Evolutionary conservation across 805 yeast species (phyloP).

Genomic region (Ascoidea asiatica): DNA sequence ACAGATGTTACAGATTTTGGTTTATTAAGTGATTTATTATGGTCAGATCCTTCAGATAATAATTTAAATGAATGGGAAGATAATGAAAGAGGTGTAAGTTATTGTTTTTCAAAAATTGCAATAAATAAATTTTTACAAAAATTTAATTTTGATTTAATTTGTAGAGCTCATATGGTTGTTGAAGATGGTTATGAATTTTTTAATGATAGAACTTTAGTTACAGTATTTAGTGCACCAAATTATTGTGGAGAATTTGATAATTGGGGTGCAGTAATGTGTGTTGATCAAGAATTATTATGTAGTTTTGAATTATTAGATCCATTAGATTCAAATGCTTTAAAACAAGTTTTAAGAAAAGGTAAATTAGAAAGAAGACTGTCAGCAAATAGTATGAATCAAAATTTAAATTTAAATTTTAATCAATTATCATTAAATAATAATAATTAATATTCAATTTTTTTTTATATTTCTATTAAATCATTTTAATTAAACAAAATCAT

Average conservation of each 20-base stretch:
- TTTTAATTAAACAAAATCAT: too few species aligned
- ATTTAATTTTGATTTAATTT: slow-evolving; percentile 64
- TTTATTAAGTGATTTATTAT: slow-evolving; percentile 58
- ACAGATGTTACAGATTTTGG: slow-evolving; percentile 80
- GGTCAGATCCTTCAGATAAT: slow-evolving; percentile 69
- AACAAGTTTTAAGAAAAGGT: slow-evolving; percentile 92
- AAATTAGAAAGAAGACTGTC: slow-evolving; percentile 57
- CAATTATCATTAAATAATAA: too few species aligned
- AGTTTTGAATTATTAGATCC: slow-evolving; percentile 64
- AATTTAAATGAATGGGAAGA: slow-evolving; percentile 51
- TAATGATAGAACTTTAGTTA: slow-evolving; percentile 58
- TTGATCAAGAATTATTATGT: slow-evolving; percentile 53
- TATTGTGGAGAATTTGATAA: slow-evolving; percentile 74
- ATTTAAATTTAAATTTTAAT: too few species aligned
- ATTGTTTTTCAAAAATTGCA: slow-evolving; percentile 60
- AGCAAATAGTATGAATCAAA: too few species aligned
- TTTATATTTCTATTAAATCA: too few species aligned
- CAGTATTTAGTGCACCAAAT: slow-evolving; percentile 74
- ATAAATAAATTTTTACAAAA: slow-evolving; percentile 54
- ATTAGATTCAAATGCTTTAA: slow-evolving; percentile 35
- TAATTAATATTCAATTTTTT: too few species aligned
- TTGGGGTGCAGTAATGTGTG: slow-evolving; percentile 76
- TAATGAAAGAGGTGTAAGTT: slow-evolving; percentile 75
- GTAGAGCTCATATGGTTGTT: slow-evolving; percentile 82
- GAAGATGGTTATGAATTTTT: slow-evolving; percentile 83